Evolutionary conservation across 495 filamentous ascomycete species (phyloP), one percentile per base, ranked within the genome.

Genomic region (Penicillium parvum): DNA sequence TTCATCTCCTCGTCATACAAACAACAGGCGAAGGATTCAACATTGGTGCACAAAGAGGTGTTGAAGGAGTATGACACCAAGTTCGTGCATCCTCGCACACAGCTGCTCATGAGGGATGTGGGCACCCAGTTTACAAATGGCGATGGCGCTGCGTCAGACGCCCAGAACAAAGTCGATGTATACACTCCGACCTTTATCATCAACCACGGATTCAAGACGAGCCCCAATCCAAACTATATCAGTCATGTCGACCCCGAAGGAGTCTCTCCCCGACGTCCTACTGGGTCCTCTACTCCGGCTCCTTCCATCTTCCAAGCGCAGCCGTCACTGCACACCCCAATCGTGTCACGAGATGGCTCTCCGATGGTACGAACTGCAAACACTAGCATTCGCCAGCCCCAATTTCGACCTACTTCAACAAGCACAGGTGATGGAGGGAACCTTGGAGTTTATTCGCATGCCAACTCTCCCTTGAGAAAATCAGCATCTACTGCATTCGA

Each of bases 21-120:
- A 4, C 90, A 90, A 57, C 90, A 97, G 54, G 75, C 79, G 30
- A 95, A 90, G 56, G 92, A 98, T 61, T 75, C 78, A 1, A 74
- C 81, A 0, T 67, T 97, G 19, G 85, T 97, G 37, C 85, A 92
- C 37, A 90, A 85, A 49, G 88, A 96, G 62, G 90, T 98, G 5
- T 66, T 96, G 68, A 81, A 88, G 58, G 92, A 98, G 66, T 98
- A 98, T 64, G 88, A 98, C 63, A 85, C 80, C 34, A 97, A 97
- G 72, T 95, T 79, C 48, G 92, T 98, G 2, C 88, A 94, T 58
- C 92, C 94, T 7, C 74, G 82, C n/a, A 78, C 94, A 7, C 84
- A 91, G 44, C 82, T 79, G 7, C 73, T 84, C 12, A 83, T 86
- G 53, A 79, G 92, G 47, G 88, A 97, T 58, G 90, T 92, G 5